A percentile compares a stretch with the other conserved stretches of the same genome.
phyloP scores from a whole-genome alignment of 2,329 filamentous ascomycete genomes.

The Neophaeococcomyces aloes region DNA sequence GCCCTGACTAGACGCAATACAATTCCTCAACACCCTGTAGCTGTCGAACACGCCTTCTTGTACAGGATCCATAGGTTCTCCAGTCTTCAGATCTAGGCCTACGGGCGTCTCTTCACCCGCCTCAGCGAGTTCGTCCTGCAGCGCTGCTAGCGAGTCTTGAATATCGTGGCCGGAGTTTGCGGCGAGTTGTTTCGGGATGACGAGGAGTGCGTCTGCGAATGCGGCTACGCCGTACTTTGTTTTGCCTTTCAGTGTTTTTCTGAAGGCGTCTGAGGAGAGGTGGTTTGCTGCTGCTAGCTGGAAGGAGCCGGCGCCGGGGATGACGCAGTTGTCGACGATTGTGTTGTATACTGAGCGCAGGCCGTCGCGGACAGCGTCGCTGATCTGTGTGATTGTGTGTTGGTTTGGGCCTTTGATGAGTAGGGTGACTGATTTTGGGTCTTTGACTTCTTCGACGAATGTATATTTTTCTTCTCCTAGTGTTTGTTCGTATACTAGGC shows the following conservation, averaged over 20 bases:
- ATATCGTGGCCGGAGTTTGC: slow-evolving; percentile 95
- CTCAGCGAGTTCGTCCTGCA: slow-evolving; percentile 77
- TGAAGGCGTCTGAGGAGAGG: slow-evolving; percentile 75
- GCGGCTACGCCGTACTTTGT: slow-evolving; percentile 91
- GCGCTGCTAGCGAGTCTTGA: slow-evolving; percentile 76
- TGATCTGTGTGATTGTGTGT: slow-evolving; percentile 94
- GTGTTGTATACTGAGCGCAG: slow-evolving; percentile 97
- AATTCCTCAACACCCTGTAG: slow-evolving; percentile 88
- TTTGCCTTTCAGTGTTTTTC: slow-evolving; percentile 91
- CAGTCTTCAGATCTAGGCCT: slow-evolving; percentile 75
- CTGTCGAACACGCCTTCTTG: slow-evolving; percentile 91
- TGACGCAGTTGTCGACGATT: slow-evolving; percentile 94
- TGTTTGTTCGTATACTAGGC: slow-evolving; percentile 92
- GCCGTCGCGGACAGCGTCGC: slow-evolving; percentile 89
- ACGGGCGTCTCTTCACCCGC: slow-evolving; percentile 76
- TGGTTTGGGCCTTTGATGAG: slow-evolving; percentile 96
- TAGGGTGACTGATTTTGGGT: slow-evolving; percentile 93
- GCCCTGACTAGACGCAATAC: slow-evolving; percentile 82
- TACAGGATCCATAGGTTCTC: slow-evolving; percentile 89
- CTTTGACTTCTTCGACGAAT: slow-evolving; percentile 96
- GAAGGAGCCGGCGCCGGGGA: slow-evolving; percentile 90
- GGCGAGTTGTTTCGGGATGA: slow-evolving; percentile 95
- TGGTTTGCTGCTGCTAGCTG: slow-evolving; percentile 86
- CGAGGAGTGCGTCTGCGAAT: slow-evolving; percentile 84
- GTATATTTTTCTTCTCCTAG: slow-evolving; percentile 98